A percentile compares a stretch with the other conserved stretches of the same genome.
These are phyloP conservation scores for Pseudopithomyces maydicus DNA, from an alignment of 2,329 filamentous ascomycete species.

Conservation along the genomic window DNA sequence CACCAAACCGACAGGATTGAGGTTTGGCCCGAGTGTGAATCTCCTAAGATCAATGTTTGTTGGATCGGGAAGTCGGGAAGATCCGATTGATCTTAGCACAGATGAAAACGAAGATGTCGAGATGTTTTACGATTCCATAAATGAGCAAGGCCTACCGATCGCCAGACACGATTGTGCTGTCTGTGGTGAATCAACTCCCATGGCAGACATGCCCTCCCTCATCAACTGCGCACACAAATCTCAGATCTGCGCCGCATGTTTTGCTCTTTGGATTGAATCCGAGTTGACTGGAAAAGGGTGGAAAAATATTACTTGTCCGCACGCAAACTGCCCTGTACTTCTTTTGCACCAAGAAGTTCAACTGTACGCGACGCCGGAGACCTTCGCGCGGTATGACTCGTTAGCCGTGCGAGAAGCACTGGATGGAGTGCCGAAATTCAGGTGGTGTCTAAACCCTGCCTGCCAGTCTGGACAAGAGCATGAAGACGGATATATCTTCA, in stretches of 20 bases:
- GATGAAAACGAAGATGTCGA: not conserved
- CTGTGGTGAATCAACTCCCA: constrained; percentile 20
- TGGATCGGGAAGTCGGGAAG: constrained; percentile 8
- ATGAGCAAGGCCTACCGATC: not conserved
- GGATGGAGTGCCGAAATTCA: constrained; percentile 53
- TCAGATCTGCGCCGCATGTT: constrained; percentile 44
- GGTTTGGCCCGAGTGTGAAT: too few species aligned
- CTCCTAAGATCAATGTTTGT: not conserved
- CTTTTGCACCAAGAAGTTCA: constrained; percentile 54
- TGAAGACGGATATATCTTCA: constrained; percentile 51
- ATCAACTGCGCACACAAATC: constrained; percentile 40
- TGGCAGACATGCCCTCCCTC: constrained; percentile 27
- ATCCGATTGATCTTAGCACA: constrained; percentile 12
- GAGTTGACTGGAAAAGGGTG: constrained; percentile 47
- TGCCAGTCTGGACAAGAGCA: constrained; percentile 61
- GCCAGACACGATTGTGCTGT: constrained; percentile 25
- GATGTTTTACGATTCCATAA: not conserved
- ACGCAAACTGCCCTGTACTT: constrained; percentile 50
- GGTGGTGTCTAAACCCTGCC: constrained; percentile 57
- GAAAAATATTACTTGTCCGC: constrained; percentile 58
- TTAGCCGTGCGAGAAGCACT: constrained; percentile 53
- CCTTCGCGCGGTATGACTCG: constrained; percentile 43
- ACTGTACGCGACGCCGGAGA: constrained; percentile 21
- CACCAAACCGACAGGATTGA: not conserved
- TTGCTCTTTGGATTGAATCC: constrained; percentile 44